phyloP scores from a whole-genome alignment of 129 eudicot species.

The carrot (Daucus carota) region DH1_v3.0 NC_030386.2:25630001-25630500 shows the following conservation, averaged over 20 bases:
- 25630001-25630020: too few species aligned
- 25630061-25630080: neutral
- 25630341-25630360: neutral
- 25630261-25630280: neutral
- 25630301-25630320: neutral
- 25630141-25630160: neutral
- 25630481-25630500: constrained; percentile 87
- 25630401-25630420: constrained; percentile 21
- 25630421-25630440: constrained; percentile 64
- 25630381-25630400: neutral
- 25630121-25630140: neutral
- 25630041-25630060: neutral
- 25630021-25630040: neutral
- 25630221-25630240: neutral
- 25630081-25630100: neutral
- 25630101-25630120: neutral
- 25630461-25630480: constrained; percentile 50
- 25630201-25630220: constrained; percentile 3
- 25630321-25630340: neutral
- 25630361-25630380: neutral
- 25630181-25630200: neutral
- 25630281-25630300: neutral
- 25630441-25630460: constrained; percentile 51
- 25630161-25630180: constrained; percentile 4
- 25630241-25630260: neutral